Conservation (phyloP, 495 filamentous ascomycete genomes). For the Hypoxylon rickii region DNA sequence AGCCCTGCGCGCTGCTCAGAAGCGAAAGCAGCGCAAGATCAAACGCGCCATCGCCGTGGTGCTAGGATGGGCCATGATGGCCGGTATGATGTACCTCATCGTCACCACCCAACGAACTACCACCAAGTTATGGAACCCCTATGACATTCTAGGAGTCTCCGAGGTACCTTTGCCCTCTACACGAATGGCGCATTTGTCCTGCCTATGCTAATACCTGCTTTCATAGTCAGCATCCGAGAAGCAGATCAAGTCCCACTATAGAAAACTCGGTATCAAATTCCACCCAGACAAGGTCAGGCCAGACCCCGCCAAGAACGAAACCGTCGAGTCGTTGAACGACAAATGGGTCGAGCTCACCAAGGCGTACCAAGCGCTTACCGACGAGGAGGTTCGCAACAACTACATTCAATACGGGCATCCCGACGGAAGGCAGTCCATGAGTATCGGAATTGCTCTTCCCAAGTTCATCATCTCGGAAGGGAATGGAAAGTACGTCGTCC, state of each 20-base stretch:
- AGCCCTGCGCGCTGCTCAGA: constrained; percentile 81
- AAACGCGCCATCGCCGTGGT: constrained; percentile 82
- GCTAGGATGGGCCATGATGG: constrained; percentile 82
- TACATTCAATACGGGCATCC: constrained; percentile 94
- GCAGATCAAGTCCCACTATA: constrained; percentile 87
- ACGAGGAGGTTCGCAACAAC: constrained; percentile 96
- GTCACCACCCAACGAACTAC: constrained; percentile 71
- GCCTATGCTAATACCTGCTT: constrained; percentile 13
- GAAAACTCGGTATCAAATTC: constrained; percentile 78
- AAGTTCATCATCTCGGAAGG: constrained; percentile 91
- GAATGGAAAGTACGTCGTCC: constrained; percentile 91
- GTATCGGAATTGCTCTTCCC: constrained; percentile 95
- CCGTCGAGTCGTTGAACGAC: constrained; percentile 79
- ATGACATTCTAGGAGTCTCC: constrained; percentile 86
- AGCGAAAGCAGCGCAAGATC: constrained; percentile 84
- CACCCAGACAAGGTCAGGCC: constrained; percentile 91
- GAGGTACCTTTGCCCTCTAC: constrained; percentile 71
- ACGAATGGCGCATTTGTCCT: too few relatives aligned
- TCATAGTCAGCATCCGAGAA: constrained; percentile 78
- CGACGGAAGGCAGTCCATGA: constrained; percentile 94
- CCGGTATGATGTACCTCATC: constrained; percentile 91
- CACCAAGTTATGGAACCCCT: constrained; percentile 91
- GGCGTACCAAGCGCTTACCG: constrained; percentile 95
- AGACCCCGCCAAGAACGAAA: constrained; percentile 86
- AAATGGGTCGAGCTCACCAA: constrained; percentile 93